Conservation (phyloP, 179 eudicot species). For the Silene vulgaris region DNA sequence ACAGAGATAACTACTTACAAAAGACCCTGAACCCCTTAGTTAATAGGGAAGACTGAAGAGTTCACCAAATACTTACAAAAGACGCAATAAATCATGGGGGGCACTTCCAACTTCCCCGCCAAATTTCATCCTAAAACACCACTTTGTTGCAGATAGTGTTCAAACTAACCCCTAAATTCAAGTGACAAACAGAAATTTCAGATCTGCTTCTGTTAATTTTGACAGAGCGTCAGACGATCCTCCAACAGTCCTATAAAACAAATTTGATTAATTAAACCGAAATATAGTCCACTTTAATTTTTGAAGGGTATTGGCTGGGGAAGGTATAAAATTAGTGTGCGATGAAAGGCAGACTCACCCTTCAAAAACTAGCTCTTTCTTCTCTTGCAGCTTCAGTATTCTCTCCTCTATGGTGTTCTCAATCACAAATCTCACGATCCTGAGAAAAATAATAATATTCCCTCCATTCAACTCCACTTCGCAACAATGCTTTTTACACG, state of each 20-base stretch:
- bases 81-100: not conserved
- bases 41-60: not conserved
- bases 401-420: constrained; percentile 87
- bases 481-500: no score
- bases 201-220: constrained; percentile 72
- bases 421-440: constrained; percentile 83
- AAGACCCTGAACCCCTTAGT: not conserved
- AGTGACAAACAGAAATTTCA: constrained; percentile 66
- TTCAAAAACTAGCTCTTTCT: constrained; percentile 86
- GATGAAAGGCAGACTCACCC: constrained; percentile 47
- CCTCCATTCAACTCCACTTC: no score
- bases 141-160: not conserved
- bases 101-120: not conserved
- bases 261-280: not conserved
- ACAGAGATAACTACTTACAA: not conserved
- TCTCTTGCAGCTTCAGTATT: constrained; percentile 82
- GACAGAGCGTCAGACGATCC: constrained; percentile 80
- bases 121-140: not conserved
- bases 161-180: not conserved
- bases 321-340: not conserved
- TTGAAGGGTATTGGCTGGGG: not conserved
- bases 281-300: not conserved
- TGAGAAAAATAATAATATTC: not conserved
- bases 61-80: not conserved
- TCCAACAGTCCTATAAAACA: constrained; percentile 70